These are phyloP conservation scores for Bombardia bombarda DNA, from an alignment of 495 filamentous ascomycete species.

Conservation along the genomic window DNA sequence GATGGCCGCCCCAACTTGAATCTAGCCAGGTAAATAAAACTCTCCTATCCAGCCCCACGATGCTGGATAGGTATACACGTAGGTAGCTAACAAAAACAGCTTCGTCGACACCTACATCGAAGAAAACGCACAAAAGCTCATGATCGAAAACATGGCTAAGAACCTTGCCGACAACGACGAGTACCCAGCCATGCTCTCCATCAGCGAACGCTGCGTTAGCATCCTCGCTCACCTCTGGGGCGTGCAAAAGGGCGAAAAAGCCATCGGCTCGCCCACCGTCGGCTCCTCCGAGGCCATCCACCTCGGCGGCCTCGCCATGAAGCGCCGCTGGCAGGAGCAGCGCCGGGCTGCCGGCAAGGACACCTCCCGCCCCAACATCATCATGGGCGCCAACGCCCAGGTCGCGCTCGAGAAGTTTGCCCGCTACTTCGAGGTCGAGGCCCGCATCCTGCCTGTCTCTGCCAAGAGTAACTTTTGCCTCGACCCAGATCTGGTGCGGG, in stretches of 20 bases:
- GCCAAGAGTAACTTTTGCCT: slow-evolving; percentile 54
- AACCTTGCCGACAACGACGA: slow-evolving; percentile 66
- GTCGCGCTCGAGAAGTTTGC: slow-evolving; percentile 70
- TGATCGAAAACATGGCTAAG: slow-evolving; percentile 62
- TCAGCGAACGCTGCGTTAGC: slow-evolving; percentile 62
- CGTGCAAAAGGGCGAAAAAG: slow-evolving; percentile 54
- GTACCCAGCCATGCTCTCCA: slow-evolving; percentile 66
- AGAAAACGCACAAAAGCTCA: slow-evolving; percentile 52
- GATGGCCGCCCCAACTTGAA: slow-evolving; percentile 69
- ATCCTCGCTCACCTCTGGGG: slow-evolving; percentile 68
- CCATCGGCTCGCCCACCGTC: slow-evolving; percentile 65
- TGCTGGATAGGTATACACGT: too few species aligned
- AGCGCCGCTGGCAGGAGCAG: slow-evolving; percentile 67
- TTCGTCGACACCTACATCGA: slow-evolving; percentile 74
- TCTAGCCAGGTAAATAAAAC: slow-evolving; percentile 33
- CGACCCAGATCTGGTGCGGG: slow-evolving; percentile 52
- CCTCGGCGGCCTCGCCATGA: slow-evolving; percentile 71
- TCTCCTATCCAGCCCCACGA: background rate
- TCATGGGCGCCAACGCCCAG: slow-evolving; percentile 74
- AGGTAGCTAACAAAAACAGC: too few species aligned
- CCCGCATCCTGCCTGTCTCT: slow-evolving; percentile 59
- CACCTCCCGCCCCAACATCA: slow-evolving; percentile 57
- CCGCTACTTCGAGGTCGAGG: slow-evolving; percentile 71
- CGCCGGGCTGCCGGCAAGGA: slow-evolving; percentile 53
- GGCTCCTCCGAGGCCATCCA: slow-evolving; percentile 70